Percentiles rank a stretch among this genome's conserved stretches.
Evolutionary conservation across 345 rosid species (phyloP).

Genomic region (Brassica juncea): DNA sequence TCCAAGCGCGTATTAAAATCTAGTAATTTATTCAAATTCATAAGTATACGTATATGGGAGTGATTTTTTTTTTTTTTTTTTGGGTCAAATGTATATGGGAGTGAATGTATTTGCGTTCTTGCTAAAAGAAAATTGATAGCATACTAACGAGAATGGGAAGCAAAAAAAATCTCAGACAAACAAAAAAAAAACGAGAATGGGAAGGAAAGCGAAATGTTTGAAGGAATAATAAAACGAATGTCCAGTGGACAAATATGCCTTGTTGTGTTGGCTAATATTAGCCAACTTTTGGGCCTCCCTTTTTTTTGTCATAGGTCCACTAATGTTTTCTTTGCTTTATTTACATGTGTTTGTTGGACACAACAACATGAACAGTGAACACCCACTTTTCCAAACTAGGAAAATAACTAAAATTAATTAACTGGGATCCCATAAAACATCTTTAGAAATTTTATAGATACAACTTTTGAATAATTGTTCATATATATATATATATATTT

Average conservation of each 20-base stretch:
- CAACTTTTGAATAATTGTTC: background rate
- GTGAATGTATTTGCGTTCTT: too few relatives aligned
- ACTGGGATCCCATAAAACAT: background rate
- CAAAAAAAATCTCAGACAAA: too few relatives aligned
- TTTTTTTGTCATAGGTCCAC: conserved; percentile 12
- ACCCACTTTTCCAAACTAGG: conserved; percentile 7
- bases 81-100: too few relatives aligned
- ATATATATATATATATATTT: background rate
- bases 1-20: too few relatives aligned
- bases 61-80: too few relatives aligned
- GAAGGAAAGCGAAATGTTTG: too few relatives aligned
- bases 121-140: too few relatives aligned
- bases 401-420: background rate
- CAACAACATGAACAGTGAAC: conserved; percentile 11
- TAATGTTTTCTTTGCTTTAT: background rate
- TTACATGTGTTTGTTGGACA: conserved; percentile 10
- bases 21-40: too few relatives aligned
- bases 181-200: too few relatives aligned
- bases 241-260: conserved; percentile 16
- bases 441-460: background rate
- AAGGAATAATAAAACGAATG: background rate
- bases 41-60: too few relatives aligned
- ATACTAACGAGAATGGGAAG: too few relatives aligned
- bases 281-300: conserved; percentile 18
- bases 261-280: conserved; percentile 20